A percentile compares a stretch with the other conserved stretches of the same genome.
Conservation (phyloP, 208 protist species). For the Tritrichomonas foetus region DNA sequence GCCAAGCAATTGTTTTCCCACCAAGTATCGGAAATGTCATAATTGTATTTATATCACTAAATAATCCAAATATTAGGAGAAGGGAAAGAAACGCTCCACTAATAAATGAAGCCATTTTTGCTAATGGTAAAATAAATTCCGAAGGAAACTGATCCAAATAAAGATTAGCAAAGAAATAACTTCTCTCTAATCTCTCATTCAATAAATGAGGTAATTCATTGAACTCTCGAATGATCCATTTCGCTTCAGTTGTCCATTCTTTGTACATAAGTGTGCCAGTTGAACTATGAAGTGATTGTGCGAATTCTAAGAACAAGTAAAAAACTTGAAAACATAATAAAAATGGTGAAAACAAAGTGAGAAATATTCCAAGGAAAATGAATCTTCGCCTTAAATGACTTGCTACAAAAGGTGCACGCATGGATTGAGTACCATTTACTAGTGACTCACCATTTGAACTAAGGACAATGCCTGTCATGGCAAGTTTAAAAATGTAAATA, state of each 20-base stretch:
- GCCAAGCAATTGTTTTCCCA: background rate
- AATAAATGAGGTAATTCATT: constrained; percentile 6
- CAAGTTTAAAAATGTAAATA: background rate
- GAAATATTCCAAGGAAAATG: background rate
- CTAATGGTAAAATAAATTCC: background rate
- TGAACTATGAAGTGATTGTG: background rate
- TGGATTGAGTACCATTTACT: background rate
- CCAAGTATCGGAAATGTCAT: background rate
- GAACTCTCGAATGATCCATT: background rate
- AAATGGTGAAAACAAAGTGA: background rate
- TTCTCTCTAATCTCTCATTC: background rate
- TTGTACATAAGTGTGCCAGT: background rate
- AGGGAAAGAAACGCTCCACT: background rate
- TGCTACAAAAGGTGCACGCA: background rate
- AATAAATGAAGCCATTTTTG: background rate
- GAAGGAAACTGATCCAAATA: background rate
- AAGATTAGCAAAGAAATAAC: background rate
- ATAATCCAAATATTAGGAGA: background rate
- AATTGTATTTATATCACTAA: background rate
- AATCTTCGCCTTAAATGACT: background rate
- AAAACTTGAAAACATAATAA: background rate
- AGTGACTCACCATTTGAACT: background rate
- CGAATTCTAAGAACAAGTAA: background rate
- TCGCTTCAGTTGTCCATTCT: background rate
- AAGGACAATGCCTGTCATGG: background rate